Evolutionary conservation across 73 alveolate genomes (phyloP).

Genomic region (Uronychia setigera): DNA sequence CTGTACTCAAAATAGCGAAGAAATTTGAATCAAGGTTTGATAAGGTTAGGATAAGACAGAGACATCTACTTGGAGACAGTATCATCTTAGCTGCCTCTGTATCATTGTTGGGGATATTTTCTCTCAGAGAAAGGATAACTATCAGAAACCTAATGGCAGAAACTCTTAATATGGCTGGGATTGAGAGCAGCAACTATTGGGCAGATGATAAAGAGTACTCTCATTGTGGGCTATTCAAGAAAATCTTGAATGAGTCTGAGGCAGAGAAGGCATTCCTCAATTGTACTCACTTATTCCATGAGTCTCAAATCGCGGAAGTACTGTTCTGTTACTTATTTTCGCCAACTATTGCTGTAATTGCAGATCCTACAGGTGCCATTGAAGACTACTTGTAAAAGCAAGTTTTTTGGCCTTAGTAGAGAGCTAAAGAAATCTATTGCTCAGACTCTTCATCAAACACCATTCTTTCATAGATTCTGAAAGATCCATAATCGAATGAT

Average conservation of each 20-base stretch:
- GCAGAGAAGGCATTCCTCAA: slow-evolving; percentile 8
- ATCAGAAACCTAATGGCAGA: slow-evolving; percentile 35
- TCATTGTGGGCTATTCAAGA: slow-evolving; percentile 27
- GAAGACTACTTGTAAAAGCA: slow-evolving; percentile 23
- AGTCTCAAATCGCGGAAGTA: slow-evolving; percentile 27
- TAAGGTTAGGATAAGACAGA: slow-evolving; percentile 12
- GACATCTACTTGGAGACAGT: slow-evolving; percentile 44
- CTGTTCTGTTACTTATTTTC: slow-evolving; percentile 14
- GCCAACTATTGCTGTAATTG: slow-evolving; percentile 32
- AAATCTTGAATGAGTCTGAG: slow-evolving; percentile 38
- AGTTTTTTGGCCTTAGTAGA: background rate
- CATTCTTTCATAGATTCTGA: background rate
- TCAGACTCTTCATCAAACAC: slow-evolving; percentile 37
- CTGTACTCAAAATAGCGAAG: slow-evolving; percentile 18
- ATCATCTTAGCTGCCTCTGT: slow-evolving; percentile 45
- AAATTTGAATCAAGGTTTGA: slow-evolving; percentile 37
- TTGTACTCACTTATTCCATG: slow-evolving; percentile 31
- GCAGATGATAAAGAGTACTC: background rate
- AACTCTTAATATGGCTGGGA: background rate
- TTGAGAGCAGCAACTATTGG: slow-evolving; percentile 34
- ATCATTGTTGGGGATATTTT: slow-evolving; percentile 34
- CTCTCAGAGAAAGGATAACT: slow-evolving; percentile 33
- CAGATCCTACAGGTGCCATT: slow-evolving; percentile 32
- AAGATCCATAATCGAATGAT: slow-evolving; percentile 2
- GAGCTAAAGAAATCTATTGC: slow-evolving; percentile 15